Evolutionary conservation across 164 flowering plant genomes (phyloP).

Genomic region (Vitis rotundifolia): DNA sequence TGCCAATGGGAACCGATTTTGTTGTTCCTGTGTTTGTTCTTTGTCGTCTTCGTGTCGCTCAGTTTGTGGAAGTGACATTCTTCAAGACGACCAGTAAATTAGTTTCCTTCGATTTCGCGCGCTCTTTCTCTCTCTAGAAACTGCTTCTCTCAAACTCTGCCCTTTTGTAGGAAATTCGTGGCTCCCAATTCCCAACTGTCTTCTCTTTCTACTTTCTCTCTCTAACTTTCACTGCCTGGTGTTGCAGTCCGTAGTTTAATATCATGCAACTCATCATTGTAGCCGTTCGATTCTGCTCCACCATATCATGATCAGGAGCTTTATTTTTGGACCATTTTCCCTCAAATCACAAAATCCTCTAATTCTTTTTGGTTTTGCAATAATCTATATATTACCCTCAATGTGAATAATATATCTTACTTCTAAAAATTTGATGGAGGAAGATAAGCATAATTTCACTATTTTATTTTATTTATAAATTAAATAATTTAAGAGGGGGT

Average conservation of each 20-base stretch:
- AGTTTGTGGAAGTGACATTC: slow-evolving; percentile 28
- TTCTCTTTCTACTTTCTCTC: slow-evolving; percentile 8
- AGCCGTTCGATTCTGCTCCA: neutral
- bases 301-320: too few species aligned
- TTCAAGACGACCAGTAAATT: slow-evolving; percentile 22
- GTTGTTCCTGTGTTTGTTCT: slow-evolving; percentile 1
- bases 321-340: too few species aligned
- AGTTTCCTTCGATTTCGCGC: slow-evolving; percentile 38
- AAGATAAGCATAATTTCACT: too few species aligned
- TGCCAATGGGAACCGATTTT: neutral
- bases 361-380: too few species aligned
- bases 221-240: slow-evolving; percentile 2
- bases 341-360: too few species aligned
- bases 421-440: too few species aligned
- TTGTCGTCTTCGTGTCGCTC: slow-evolving; percentile 1
- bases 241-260: neutral
- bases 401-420: too few species aligned
- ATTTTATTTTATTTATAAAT: too few species aligned
- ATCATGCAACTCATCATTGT: neutral
- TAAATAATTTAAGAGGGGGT: too few species aligned
- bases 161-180: slow-evolving; percentile 23
- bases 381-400: too few species aligned
- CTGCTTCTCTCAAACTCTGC: neutral
- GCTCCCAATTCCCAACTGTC: slow-evolving; percentile 21
- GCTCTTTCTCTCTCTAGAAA: slow-evolving; percentile 7